These are phyloP conservation scores for Malus fusca DNA, from an alignment of 306 rosid species.

Conservation along the genomic window DNA sequence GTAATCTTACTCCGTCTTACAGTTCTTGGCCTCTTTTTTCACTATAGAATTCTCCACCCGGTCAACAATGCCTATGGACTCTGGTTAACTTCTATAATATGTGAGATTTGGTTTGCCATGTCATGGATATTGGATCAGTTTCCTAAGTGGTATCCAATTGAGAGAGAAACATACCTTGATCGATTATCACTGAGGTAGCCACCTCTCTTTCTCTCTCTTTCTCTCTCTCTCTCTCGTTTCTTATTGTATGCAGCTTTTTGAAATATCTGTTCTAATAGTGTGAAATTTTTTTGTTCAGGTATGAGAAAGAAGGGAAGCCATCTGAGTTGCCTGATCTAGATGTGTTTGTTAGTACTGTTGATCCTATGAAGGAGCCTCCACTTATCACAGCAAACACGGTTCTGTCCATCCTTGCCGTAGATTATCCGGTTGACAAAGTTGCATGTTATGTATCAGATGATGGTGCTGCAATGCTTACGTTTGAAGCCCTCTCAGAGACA, in stretches of 20 bases:
- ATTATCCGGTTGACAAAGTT: slow-evolving; percentile 83
- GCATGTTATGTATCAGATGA: slow-evolving; percentile 92
- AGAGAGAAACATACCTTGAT: slow-evolving; percentile 87
- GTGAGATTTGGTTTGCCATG: slow-evolving; percentile 93
- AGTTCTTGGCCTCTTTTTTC: slow-evolving; percentile 72
- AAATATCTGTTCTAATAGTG: background rate
- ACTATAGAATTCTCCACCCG: slow-evolving; percentile 84
- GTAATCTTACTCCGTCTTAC: slow-evolving; percentile 63
- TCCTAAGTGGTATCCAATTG: slow-evolving; percentile 83
- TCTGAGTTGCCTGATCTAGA: slow-evolving; percentile 71
- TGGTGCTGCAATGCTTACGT: slow-evolving; percentile 95
- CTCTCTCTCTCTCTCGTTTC: background rate
- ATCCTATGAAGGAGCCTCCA: slow-evolving; percentile 92
- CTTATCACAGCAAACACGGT: slow-evolving; percentile 93
- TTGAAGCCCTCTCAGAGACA: slow-evolving; percentile 91
- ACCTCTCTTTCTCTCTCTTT: background rate
- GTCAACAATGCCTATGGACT: slow-evolving; percentile 67
- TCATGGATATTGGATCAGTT: slow-evolving; percentile 93
- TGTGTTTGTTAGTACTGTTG: slow-evolving; percentile 87
- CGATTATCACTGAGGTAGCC: slow-evolving; percentile 69
- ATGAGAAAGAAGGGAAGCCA: slow-evolving; percentile 86
- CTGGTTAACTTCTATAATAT: slow-evolving; percentile 85
- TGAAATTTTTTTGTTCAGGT: slow-evolving; percentile 29
- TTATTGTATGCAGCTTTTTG: background rate
- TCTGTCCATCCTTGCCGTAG: slow-evolving; percentile 82